phyloP scores from a whole-genome alignment of 1,284 basidiomycete species.

The Sanghuangporus baumii region DNA sequence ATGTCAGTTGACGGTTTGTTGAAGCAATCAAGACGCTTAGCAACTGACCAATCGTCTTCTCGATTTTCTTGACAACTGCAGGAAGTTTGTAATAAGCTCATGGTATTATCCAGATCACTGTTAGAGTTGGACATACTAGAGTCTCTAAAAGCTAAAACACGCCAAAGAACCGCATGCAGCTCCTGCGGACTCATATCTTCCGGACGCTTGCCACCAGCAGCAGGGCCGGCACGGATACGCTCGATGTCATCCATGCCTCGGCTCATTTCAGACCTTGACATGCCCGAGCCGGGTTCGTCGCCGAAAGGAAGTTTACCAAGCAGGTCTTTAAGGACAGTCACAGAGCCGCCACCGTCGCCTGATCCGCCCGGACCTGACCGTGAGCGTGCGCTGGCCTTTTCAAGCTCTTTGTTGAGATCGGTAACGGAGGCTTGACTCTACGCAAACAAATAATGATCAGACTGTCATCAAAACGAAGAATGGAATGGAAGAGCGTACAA shows the following conservation, averaged over 20 bases:
- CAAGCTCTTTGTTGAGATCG: slow-evolving; percentile 79
- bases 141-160: slow-evolving; percentile 84
- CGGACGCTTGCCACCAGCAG: slow-evolving; percentile 54
- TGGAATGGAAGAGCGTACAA: slow-evolving; percentile 37
- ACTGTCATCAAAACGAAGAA: not conserved
- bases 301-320: slow-evolving; percentile 61
- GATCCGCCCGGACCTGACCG: slow-evolving; percentile 38
- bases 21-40: slow-evolving; percentile 18
- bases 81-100: not conserved
- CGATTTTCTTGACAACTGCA: slow-evolving; percentile 79
- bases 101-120: slow-evolving; percentile 16
- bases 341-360: slow-evolving; percentile 26
- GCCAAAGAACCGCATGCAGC: slow-evolving; percentile 78
- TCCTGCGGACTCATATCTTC: slow-evolving; percentile 88
- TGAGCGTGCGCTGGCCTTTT: slow-evolving; percentile 50
- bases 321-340: slow-evolving; percentile 44
- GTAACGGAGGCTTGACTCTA: slow-evolving; percentile 76
- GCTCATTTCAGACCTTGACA: slow-evolving; percentile 46
- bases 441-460: not conserved
- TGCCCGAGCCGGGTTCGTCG: slow-evolving; percentile 21
- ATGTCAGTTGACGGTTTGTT: not conserved
- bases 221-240: slow-evolving; percentile 56
- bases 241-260: slow-evolving; percentile 76
- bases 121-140: slow-evolving; percentile 35
- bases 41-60: slow-evolving; percentile 70